Evolutionary conservation across 2,329 filamentous ascomycete genomes (phyloP).

Genomic region (Trichoderma sp.): DNA sequence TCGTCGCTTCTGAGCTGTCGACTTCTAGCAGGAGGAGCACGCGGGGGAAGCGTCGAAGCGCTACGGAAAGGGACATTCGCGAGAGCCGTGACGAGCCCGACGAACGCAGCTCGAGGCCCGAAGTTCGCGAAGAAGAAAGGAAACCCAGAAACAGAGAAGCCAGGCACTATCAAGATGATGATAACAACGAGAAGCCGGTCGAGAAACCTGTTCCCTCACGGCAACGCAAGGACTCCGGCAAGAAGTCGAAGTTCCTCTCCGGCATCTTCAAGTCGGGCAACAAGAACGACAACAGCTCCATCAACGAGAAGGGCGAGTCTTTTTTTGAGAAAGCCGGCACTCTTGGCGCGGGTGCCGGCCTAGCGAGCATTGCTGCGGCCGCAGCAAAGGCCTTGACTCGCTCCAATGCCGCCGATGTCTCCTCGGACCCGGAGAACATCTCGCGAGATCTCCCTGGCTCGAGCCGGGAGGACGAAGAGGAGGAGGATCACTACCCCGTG

Average conservation of each 20-base stretch:
- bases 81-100: conserved; percentile 44
- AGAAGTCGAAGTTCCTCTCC: conserved; percentile 51
- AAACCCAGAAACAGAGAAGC: conserved; percentile 41
- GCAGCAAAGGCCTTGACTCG: conserved; percentile 45
- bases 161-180: conserved; percentile 39
- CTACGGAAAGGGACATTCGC: conserved; percentile 42
- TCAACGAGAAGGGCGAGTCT: conserved; percentile 54
- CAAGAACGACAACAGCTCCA: conserved; percentile 29
- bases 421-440: conserved; percentile 44
- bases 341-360: conserved; percentile 70
- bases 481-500: conserved; percentile 56
- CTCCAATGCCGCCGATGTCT: conserved; percentile 51
- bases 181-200: conserved; percentile 52
- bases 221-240: conserved; percentile 46
- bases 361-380: conserved; percentile 54
- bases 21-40: conserved; percentile 45
- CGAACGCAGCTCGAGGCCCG: conserved; percentile 54
- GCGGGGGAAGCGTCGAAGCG: conserved; percentile 45
- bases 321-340: conserved; percentile 74
- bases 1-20: conserved; percentile 44
- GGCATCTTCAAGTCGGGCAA: conserved; percentile 50
- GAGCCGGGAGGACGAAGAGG: conserved; percentile 40
- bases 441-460: conserved; percentile 33
- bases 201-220: conserved; percentile 46
- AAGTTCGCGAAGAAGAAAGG: conserved; percentile 42